These are phyloP conservation scores for Quercus parvula DNA, from an alignment of 306 rosid species.

Conservation along the genomic window DNA sequence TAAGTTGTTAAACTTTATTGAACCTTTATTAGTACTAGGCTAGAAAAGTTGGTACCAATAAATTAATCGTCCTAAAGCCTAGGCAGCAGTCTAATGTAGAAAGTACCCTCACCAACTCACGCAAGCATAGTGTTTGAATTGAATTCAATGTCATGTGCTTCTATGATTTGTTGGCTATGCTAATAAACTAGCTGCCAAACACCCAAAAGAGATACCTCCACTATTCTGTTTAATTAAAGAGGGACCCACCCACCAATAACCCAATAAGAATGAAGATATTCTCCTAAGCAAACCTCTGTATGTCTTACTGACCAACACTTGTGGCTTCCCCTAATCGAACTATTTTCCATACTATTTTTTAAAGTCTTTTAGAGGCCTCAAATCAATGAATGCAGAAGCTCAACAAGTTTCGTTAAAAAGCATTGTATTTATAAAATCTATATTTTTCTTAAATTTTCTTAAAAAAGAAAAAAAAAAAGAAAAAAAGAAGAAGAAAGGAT, in stretches of 20 bases:
- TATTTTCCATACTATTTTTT: neutral
- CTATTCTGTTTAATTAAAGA: conserved; percentile 23
- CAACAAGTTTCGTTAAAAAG: too few species aligned
- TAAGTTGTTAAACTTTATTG: too few species aligned
- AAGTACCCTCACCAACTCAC: conserved; percentile 22
- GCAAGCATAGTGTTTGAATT: conserved; percentile 12
- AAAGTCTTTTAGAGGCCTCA: neutral
- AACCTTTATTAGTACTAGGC: too few species aligned
- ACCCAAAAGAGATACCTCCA: conserved; percentile 56
- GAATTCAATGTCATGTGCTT: conserved; percentile 53
- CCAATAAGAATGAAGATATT: conserved; percentile 45
- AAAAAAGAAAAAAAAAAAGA: too few species aligned
- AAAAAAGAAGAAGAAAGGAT: too few species aligned
- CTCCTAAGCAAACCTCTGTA: conserved; percentile 34
- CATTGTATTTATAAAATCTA: too few species aligned
- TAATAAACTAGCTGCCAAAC: conserved; percentile 41
- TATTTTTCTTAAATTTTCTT: too few species aligned
- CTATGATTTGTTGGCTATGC: conserved; percentile 55
- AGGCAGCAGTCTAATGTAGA: conserved; percentile 24
- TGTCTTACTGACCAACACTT: conserved; percentile 26
- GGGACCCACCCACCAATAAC: conserved; percentile 60
- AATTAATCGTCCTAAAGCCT: conserved; percentile 6
- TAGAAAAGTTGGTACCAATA: neutral
- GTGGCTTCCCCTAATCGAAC: neutral
- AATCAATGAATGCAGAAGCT: too few species aligned